Evolutionary conservation across 208 protist genomes (phyloP).

Genomic region (Trypanosoma theileri): DNA sequence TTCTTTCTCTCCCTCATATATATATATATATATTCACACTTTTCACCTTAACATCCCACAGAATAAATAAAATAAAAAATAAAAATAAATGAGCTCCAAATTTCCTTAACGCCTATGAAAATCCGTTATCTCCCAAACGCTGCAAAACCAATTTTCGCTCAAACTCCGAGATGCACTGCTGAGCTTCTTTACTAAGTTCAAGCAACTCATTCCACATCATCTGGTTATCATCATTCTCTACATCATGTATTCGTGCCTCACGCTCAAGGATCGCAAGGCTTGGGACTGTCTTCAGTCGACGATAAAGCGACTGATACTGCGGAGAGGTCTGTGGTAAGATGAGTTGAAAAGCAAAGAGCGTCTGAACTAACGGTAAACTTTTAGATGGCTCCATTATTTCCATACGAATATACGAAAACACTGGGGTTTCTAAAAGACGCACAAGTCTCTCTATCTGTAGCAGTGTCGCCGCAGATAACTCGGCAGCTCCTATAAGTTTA

Average conservation of each 20-base stretch:
- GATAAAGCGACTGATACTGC: conserved; percentile 66
- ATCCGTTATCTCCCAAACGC: conserved; percentile 15
- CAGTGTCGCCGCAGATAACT: conserved; percentile 91
- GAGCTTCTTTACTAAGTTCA: conserved; percentile 23
- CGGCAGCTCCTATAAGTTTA: conserved; percentile 58
- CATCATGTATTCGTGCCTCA: conserved; percentile 3
- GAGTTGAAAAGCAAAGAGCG: conserved; percentile 96
- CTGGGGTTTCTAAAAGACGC: conserved; percentile 95
- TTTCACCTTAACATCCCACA: not conserved
- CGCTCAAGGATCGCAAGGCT: conserved; percentile 35
- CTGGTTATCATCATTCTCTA: not conserved
- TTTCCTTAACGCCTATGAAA: not conserved
- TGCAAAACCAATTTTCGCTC: conserved; percentile 26
- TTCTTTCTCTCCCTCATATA: too few species aligned
- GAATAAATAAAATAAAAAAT: conserved; percentile 25
- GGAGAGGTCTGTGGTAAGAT: conserved; percentile 94
- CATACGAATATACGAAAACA: conserved; percentile 93
- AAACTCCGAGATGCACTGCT: conserved; percentile 27
- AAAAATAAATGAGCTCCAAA: conserved; percentile 13
- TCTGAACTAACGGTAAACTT: conserved; percentile 88
- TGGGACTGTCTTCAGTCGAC: conserved; percentile 42
- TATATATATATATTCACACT: too few species aligned
- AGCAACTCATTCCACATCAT: conserved; percentile 23
- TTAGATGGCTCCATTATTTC: conserved; percentile 85
- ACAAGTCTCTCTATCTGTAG: conserved; percentile 96